Percentiles rank a stretch among this genome's conserved stretches.
phyloP scores from a whole-genome alignment of 345 rosid genomes.

The Acer yangbiense region DNA sequence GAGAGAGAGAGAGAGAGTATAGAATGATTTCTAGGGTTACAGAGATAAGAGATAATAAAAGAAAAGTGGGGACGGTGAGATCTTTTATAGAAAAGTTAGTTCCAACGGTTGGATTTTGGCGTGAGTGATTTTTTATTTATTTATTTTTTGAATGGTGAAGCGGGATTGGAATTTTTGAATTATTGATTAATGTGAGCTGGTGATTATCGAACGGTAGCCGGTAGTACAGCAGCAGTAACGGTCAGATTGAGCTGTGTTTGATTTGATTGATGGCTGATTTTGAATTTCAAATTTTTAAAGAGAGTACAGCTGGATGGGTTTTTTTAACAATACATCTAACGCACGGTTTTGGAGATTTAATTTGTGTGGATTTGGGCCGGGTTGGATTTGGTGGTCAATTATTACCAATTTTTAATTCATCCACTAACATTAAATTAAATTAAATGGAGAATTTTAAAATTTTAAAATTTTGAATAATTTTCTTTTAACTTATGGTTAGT shows the following conservation, averaged over 20 bases:
- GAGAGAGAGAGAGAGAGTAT: not conserved
- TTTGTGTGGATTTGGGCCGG: not conserved
- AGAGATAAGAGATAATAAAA: not conserved
- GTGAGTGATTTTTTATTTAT: not conserved
- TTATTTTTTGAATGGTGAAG: conserved; percentile 13
- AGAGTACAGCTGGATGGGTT: conserved; percentile 1
- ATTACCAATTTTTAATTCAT: too few species aligned
- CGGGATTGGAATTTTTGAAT: not conserved
- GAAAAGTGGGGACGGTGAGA: conserved; percentile 17
- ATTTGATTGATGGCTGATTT: not conserved
- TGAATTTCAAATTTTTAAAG: conserved; percentile 18
- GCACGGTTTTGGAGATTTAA: not conserved
- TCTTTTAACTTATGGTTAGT: too few species aligned
- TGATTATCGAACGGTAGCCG: not conserved
- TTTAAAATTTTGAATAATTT: too few species aligned
- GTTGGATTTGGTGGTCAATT: not conserved
- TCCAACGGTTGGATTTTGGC: conserved; percentile 17
- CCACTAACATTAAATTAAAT: too few species aligned
- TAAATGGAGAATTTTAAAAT: too few species aligned
- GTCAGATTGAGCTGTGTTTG: not conserved
- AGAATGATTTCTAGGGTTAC: not conserved
- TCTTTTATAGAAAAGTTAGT: conserved; percentile 24
- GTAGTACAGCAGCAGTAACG: not conserved
- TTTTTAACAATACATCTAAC: not conserved
- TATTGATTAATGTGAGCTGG: not conserved